Evolutionary conservation across 352 stramenopile genomes (phyloP), one percentile per base, ranked within the genome.

Genomic region (Globisporangium paroecandrum): DNA sequence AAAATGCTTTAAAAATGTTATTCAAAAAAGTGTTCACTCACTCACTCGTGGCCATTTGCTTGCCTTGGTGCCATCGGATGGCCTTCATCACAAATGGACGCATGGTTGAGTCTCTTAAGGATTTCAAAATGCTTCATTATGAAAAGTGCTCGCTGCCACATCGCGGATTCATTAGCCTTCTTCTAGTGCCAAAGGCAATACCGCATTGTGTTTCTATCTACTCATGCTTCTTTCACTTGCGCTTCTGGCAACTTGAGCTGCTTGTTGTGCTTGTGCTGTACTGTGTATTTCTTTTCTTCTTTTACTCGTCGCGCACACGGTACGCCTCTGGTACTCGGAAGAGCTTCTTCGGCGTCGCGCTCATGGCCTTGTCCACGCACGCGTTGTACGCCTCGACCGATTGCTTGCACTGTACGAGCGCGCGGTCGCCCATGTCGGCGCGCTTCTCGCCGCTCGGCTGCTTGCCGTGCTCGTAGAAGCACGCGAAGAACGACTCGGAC

Each of bases 241-340:
- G 34, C 27, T 27, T 55, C 29, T 53, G 22, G 58, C 8, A 13
- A 24, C 36, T 53, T 64, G 58, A 32, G 36, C 55, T 60, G 4
- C 43, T 25, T 8, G 7, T 25, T 8, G 15, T 62, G 32, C 22
- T 27, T 29, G 34, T 32, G 29, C 4, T 32, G 3, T 62, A 8
- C 32, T 36, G 32, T 62, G 20, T 62, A 4, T n/a, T n/a, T 53
- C n/a, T 51, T 51, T 25, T 56, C 20, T 18, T 18, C 22, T 29
- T 66, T 27, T 65, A 70, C 65, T 77, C 69, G 47, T 92, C 81
- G 56, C 86, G 83, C 64, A 77, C 79, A 62, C 87, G 85, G 69
- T 95, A 95, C 20, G 82, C 82, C 55, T 95, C 87, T 7, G 85
- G 85, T 64, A 93, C 87, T 32, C 87, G 85, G 71, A 93, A 93